Conservation (phyloP, 805 yeast species). For the Danielia oregonensis region DNA sequence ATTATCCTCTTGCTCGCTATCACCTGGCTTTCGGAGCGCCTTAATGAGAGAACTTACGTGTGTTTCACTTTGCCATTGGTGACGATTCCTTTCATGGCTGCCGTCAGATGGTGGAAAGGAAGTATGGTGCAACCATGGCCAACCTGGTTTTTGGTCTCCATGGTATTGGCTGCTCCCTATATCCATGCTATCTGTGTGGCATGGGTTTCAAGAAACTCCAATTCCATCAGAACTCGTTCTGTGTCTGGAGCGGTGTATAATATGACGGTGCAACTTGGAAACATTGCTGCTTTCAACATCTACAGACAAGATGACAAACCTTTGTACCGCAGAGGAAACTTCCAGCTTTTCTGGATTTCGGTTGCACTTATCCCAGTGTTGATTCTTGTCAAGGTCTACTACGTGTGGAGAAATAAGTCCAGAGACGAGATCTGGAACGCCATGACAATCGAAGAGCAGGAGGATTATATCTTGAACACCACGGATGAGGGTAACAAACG, state of each 20-base stretch:
- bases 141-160: constrained; percentile 35
- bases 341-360: constrained; percentile 29
- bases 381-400: constrained; percentile 33
- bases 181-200: constrained; percentile 54
- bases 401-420: constrained; percentile 37
- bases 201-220: constrained; percentile 62
- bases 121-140: constrained; percentile 40
- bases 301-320: constrained; percentile 60
- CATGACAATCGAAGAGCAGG: constrained; percentile 47
- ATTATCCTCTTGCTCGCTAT: constrained; percentile 17
- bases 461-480: constrained; percentile 42
- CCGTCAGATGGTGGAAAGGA: constrained; percentile 40
- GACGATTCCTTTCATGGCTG: constrained; percentile 26
- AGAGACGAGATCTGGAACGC: constrained; percentile 50
- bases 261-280: constrained; percentile 58
- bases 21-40: constrained; percentile 21
- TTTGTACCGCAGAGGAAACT: constrained; percentile 55
- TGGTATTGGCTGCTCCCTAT: constrained; percentile 43
- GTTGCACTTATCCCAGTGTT: constrained; percentile 19
- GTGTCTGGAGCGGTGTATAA: constrained; percentile 64
- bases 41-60: constrained; percentile 21
- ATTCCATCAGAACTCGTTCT: constrained; percentile 58
- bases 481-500: constrained; percentile 56
- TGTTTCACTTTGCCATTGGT: constrained; percentile 23
- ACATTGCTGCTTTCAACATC: constrained; percentile 51